phyloP scores from a whole-genome alignment of 2,329 filamentous ascomycete genomes.

The Raffaelea albimanens region DNA sequence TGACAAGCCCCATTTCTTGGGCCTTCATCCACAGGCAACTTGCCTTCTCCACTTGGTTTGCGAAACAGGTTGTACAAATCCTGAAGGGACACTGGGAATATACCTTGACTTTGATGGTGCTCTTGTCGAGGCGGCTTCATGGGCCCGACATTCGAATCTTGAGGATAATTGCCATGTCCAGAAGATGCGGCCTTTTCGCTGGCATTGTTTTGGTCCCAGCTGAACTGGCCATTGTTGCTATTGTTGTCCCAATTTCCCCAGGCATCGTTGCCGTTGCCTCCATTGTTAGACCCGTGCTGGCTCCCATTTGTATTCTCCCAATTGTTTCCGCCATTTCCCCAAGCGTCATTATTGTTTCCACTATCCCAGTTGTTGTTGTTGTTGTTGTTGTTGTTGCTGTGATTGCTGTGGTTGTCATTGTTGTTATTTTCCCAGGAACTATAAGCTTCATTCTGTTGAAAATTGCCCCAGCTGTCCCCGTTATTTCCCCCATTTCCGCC shows the following conservation, averaged over 20 bases:
- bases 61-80: neutral
- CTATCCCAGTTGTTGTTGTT: constrained; percentile 11
- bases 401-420: constrained; percentile 8
- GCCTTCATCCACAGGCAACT: neutral
- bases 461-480: constrained; percentile 8
- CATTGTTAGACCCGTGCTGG: neutral
- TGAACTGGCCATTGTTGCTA: neutral
- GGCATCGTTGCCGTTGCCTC: neutral
- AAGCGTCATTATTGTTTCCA: constrained; percentile 6
- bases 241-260: neutral
- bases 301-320: neutral
- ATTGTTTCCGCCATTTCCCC: constrained; percentile 3
- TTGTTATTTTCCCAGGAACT: neutral
- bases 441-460: neutral
- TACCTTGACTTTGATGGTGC: neutral
- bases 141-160: constrained; percentile 1
- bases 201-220: neutral
- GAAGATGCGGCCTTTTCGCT: neutral
- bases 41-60: neutral
- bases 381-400: constrained; percentile 9
- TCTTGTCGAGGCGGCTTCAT: neutral
- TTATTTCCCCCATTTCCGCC: constrained; percentile 4
- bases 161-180: neutral
- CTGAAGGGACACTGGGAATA: neutral
- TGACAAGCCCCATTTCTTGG: neutral